Base-by-base conservation (phyloP, 805 yeast genomes). In the Candida methanosorbosa region DNA sequence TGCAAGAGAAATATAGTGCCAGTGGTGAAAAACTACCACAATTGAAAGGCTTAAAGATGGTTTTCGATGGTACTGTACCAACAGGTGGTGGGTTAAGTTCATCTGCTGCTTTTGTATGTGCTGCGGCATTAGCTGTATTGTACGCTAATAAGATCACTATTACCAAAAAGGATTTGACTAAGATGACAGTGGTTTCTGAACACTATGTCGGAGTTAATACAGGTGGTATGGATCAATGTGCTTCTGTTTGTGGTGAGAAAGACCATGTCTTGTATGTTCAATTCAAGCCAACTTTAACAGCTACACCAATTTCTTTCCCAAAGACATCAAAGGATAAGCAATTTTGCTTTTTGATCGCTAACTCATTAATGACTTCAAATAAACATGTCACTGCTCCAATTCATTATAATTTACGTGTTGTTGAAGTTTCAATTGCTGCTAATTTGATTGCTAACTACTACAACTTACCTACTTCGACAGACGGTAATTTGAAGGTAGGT, bases 201-300 rank as follows among this genome's bases (percentile, higher is more conserved):
- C 83, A 78, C 55, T 73, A 73, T 35, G 75, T 80, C 25, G 87
- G 87, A 24, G 81, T 80, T 34, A 79, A 76, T 51, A 75, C 79
- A 24, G 88, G 87, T n/a, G 86, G 87, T 27, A 72, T 80, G 81
- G 87, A 80, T 50, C 87, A 80, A 56, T 69, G 80, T 32, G 87
- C 86, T 3, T 72, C 81, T 0, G 66, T 81, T 18, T 78, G 70
- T 43, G 86, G 87, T 16, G 74, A 69, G 46, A 58, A 55, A 28
- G 66, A 64, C 38, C 72, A 79, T 42, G 80, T 79, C 2, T 55
- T 79, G 36, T 66, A 69, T 43, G 73, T 80, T 15, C 72, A 70
- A 43, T 80, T 79, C 57, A 64, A 67, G 40, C 87, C 88, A 2
- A 52, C 62, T 40, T 60, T 81, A 31, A 57, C 50, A 24, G 84